Conservation (phyloP, 2,329 filamentous ascomycete genomes). For the Didymella exigua region DNA sequence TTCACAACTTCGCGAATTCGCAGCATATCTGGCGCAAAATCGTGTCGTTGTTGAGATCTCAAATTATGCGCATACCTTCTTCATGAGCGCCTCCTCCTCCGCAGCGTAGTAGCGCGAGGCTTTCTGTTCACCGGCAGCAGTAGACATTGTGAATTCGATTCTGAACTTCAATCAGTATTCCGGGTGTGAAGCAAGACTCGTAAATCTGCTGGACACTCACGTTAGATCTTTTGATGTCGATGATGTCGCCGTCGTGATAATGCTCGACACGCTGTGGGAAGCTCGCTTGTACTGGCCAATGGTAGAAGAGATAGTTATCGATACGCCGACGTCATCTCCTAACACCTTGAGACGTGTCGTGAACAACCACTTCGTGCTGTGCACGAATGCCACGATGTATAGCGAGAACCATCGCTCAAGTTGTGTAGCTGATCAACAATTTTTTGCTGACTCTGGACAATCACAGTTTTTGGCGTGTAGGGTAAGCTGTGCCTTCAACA, state of each 20-base stretch:
- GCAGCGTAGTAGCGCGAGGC: constrained; percentile 98
- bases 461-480: not conserved
- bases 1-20: not conserved
- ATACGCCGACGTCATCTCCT: constrained; percentile 9
- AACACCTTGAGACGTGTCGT: not conserved
- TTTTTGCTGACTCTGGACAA: not conserved
- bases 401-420: not conserved
- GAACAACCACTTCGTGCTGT: not conserved
- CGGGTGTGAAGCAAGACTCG: not conserved
- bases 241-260: constrained; percentile 30
- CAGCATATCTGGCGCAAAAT: not conserved
- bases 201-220: not conserved
- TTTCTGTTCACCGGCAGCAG: constrained; percentile 63
- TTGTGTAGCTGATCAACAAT: not conserved
- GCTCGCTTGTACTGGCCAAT: constrained; percentile 15
- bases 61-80: constrained; percentile 76
- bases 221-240: constrained; percentile 12
- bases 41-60: not conserved
- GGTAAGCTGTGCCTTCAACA: not conserved
- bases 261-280: constrained; percentile 26
- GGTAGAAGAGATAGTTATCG: not conserved
- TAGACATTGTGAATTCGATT: constrained; percentile 27
- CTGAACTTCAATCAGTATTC: constrained; percentile 12
- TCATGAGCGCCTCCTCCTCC: constrained; percentile 84
- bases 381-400: not conserved